Evolutionary conservation across 192 early-diverging fungal species (phyloP), one percentile per base, ranked within the genome.

Genomic region (Podila clonocystis): DNA sequence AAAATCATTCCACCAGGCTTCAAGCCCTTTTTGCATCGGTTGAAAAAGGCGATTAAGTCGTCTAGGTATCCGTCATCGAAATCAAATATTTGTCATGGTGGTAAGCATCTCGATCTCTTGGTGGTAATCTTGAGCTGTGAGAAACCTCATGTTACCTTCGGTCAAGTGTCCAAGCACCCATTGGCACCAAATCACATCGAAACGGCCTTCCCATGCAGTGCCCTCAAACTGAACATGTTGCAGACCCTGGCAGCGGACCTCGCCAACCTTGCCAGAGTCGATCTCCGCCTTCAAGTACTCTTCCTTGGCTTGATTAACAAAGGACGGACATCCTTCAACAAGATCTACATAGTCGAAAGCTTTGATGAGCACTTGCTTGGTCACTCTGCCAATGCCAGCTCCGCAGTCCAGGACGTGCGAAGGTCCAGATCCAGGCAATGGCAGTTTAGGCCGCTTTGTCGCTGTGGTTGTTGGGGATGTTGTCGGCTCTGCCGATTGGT

Each of bases 161-260:
- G 92, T 97, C 68, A 98, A 86, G 83, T 98, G 96, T 28, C 94
- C 92, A 28, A 99, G 83, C 2, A 98, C 96, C 97, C 97, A 99
- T 83, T 99, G 97, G 75, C 93, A 96, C 97, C 97, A 99, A 38
- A 99, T 95, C n/a, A 96, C 83, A 68, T 97, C 95, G 83, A 98
- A 99, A 22, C 90, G 85, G 1, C 82, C 85, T 24, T 85, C 67
- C 33, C 89, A 86, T 0, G 94, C 93, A 19, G 69, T 75, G 72
- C 97, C 97, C 24, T 91, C 87, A 61, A 80, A 80, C 26, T 64
- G 34, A 1, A 80, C 62, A 31, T 80, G 68, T 75, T 99, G 97
- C 67, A 99, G 82, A 4, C 97, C 97, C 3, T 86, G 59, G 20
- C 90, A 88, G 24, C 91, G 88, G 45, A 94, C 90, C n/a, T 91